A percentile compares a stretch with the other conserved stretches of the same genome.
These are phyloP conservation scores for Backusella sp. DNA, from an alignment of 192 early-diverging fungal genomes.

Conservation along the genomic window DNA sequence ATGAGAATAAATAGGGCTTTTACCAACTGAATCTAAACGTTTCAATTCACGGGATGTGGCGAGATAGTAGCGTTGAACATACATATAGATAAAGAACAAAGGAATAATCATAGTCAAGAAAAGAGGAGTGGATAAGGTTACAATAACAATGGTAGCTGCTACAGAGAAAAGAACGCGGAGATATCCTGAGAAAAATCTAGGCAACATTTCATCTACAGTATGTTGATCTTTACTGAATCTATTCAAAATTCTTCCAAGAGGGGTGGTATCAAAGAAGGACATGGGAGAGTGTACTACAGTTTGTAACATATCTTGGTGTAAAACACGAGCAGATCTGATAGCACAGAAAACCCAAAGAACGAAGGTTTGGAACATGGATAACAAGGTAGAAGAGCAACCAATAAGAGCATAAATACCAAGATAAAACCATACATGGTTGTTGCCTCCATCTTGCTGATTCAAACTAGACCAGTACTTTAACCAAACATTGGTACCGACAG, in stretches of 20 bases:
- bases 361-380: slow-evolving; percentile 66
- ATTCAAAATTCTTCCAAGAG: slow-evolving; percentile 83
- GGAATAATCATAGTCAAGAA: slow-evolving; percentile 52
- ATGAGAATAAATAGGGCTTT: slow-evolving; percentile 78
- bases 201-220: slow-evolving; percentile 74
- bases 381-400: slow-evolving; percentile 67
- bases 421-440: slow-evolving; percentile 54
- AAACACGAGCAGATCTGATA: slow-evolving; percentile 70
- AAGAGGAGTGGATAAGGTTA: slow-evolving; percentile 43
- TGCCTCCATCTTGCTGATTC: slow-evolving; percentile 41
- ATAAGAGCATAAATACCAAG: slow-evolving; percentile 79
- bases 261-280: slow-evolving; percentile 79
- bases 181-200: slow-evolving; percentile 52
- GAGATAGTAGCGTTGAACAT: slow-evolving; percentile 64
- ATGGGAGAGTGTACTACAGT: slow-evolving; percentile 69
- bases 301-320: slow-evolving; percentile 79
- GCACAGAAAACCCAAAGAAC: slow-evolving; percentile 79
- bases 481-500: slow-evolving; percentile 65
- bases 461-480: slow-evolving; percentile 73
- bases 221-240: slow-evolving; percentile 91
- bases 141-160: slow-evolving; percentile 46
- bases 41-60: slow-evolving; percentile 76
- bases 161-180: slow-evolving; percentile 45
- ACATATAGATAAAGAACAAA: slow-evolving; percentile 43
- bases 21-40: slow-evolving; percentile 77